Evolutionary conservation across 805 yeast species (phyloP).

Genomic region (Candida mattraensis): DNA sequence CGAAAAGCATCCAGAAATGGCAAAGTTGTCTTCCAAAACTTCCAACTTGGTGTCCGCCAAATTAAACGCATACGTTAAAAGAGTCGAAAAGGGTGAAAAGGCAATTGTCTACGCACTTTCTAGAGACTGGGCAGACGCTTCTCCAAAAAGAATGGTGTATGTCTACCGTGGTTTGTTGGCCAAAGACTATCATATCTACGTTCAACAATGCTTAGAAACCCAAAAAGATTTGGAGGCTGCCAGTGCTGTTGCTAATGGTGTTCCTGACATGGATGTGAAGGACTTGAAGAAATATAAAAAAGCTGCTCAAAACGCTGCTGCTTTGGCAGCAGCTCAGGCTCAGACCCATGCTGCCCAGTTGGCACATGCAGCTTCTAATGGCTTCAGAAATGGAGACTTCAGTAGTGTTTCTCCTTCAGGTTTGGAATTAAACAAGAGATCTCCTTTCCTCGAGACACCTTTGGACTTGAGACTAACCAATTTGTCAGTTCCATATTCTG

Average conservation of each 20-base stretch:
- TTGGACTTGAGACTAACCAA: slow-evolving; percentile 35
- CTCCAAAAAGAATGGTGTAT: slow-evolving; percentile 86
- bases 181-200: slow-evolving; percentile 72
- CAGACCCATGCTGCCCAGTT: slow-evolving; percentile 18
- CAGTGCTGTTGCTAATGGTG: slow-evolving; percentile 8
- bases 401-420: slow-evolving; percentile 30
- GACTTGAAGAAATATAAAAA: slow-evolving; percentile 19
- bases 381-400: slow-evolving; percentile 11
- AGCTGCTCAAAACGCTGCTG: slow-evolving; percentile 15
- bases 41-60: slow-evolving; percentile 81
- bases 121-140: slow-evolving; percentile 89
- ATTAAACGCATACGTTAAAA: slow-evolving; percentile 79
- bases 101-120: slow-evolving; percentile 70
- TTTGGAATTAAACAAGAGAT: slow-evolving; percentile 25
- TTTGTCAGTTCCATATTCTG: slow-evolving; percentile 62
- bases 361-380: slow-evolving; percentile 14
- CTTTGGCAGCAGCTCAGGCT: slow-evolving; percentile 17
- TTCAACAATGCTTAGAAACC: slow-evolving; percentile 59
- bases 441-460: slow-evolving; percentile 33
- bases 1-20: slow-evolving; percentile 81
- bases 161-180: slow-evolving; percentile 79
- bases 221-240: slow-evolving; percentile 38
- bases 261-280: slow-evolving; percentile 15
- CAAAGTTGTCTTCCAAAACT: slow-evolving; percentile 74
- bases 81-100: slow-evolving; percentile 81